A percentile compares a stretch with the other conserved stretches of the same genome.
phyloP scores from a whole-genome alignment of 2,329 filamentous ascomycete species.

The Alternaria postmessia region DNA sequence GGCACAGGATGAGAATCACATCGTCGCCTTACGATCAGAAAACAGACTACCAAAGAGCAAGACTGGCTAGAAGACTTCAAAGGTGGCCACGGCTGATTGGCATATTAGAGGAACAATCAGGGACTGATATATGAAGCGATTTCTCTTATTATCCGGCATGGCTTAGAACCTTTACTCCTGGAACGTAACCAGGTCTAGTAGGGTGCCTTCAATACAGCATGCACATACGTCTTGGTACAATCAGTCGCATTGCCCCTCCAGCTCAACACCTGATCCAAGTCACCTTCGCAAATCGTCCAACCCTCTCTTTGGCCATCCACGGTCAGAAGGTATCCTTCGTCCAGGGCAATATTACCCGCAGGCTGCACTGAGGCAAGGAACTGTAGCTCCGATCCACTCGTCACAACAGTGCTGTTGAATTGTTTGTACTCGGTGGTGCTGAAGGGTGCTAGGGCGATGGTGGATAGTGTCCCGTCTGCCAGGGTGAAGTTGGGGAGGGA shows the following conservation, averaged over 20 bases:
- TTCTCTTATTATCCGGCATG: background rate
- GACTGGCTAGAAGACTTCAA: background rate
- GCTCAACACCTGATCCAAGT: constrained; percentile 44
- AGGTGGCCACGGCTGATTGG: background rate
- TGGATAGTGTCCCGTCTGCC: constrained; percentile 44
- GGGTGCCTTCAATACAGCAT: constrained; percentile 49
- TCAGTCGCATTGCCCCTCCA: constrained; percentile 49
- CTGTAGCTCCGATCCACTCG: constrained; percentile 37
- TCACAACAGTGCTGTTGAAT: constrained; percentile 46
- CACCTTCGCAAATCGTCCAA: constrained; percentile 52
- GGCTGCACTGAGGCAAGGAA: constrained; percentile 43
- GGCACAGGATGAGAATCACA: constrained; percentile 56
- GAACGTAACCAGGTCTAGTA: constrained; percentile 37
- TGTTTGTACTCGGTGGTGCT: constrained; percentile 29
- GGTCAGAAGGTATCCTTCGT: constrained; percentile 49
- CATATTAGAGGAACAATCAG: too few relatives aligned
- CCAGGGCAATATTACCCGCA: constrained; percentile 46
- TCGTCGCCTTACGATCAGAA: background rate
- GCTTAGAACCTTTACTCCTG: too few relatives aligned
- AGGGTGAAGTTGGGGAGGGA: constrained; percentile 52
- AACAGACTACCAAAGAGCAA: background rate
- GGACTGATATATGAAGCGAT: too few relatives aligned
- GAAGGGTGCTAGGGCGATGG: constrained; percentile 37
- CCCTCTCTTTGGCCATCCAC: constrained; percentile 48
- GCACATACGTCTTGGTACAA: constrained; percentile 50